These are phyloP conservation scores for Triglochin maritima DNA, from an alignment of 106 monocot species.

Conservation along the genomic window DNA sequence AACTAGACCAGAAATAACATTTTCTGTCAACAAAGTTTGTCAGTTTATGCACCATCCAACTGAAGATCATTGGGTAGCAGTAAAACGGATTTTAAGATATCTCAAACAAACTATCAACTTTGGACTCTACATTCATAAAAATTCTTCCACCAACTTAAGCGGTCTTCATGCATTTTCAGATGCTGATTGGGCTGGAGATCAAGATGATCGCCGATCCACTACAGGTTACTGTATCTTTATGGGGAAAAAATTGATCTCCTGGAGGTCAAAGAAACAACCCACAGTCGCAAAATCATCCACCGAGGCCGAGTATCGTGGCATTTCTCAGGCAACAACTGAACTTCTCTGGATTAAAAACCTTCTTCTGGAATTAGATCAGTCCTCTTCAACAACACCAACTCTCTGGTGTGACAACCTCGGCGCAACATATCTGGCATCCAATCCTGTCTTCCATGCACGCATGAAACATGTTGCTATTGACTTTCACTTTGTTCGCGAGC, in stretches of 20 bases:
- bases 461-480: slow-evolving; percentile 9
- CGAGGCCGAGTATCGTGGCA: slow-evolving; percentile 1
- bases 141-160: neutral
- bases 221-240: neutral
- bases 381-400: neutral
- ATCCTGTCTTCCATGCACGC: slow-evolving; percentile 2
- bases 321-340: neutral
- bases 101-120: neutral
- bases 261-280: slow-evolving; percentile 9
- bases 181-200: slow-evolving; percentile 6
- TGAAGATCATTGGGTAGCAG: neutral
- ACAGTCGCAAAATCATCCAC: slow-evolving; percentile 4
- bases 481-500: slow-evolving; percentile 1
- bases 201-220: neutral
- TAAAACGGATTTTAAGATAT: slow-evolving; percentile 1
- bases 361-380: neutral
- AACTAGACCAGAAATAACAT: slow-evolving; percentile 4
- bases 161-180: neutral
- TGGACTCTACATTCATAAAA: neutral
- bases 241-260: slow-evolving; percentile 1
- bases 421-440: neutral
- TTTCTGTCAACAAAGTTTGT: neutral
- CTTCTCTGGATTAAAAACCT: neutral
- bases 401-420: slow-evolving; percentile 5
- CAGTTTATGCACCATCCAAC: neutral